These are phyloP conservation scores for Musa balbisiana DNA, from an alignment of 202 grass and related monocot species.

Conservation along the genomic window DNA sequence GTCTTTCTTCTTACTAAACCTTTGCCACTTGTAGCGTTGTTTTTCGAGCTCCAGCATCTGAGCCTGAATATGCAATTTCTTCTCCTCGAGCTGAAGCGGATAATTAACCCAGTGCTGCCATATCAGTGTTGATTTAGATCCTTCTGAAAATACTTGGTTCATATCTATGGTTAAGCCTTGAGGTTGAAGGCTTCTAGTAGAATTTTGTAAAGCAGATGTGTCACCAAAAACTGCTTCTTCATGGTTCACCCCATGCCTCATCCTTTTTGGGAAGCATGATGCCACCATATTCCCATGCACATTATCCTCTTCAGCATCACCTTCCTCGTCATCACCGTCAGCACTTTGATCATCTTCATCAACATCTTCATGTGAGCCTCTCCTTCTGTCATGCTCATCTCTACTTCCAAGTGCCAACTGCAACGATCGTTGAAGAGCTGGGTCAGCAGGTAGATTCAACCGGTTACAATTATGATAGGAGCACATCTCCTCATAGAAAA, in stretches of 20 bases:
- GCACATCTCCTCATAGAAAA: constrained; percentile 11
- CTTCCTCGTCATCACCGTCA: not conserved
- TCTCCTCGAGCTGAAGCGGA: not conserved
- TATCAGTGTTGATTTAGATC: not conserved
- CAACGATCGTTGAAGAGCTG: not conserved
- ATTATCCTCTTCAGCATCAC: not conserved
- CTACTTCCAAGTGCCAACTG: not conserved
- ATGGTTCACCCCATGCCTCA: not conserved
- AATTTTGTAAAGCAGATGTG: not conserved
- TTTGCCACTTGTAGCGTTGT: not conserved
- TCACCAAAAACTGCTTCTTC: not conserved
- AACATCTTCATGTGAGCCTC: not conserved
- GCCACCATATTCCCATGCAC: not conserved
- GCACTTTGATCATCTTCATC: constrained; percentile 8
- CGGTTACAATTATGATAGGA: constrained; percentile 1
- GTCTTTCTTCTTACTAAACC: not conserved
- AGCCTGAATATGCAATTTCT: constrained; percentile 3
- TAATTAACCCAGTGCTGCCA: not conserved
- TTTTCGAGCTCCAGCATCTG: not conserved
- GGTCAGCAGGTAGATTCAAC: not conserved
- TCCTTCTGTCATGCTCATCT: constrained; percentile 1
- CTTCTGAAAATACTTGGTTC: not conserved
- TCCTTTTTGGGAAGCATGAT: not conserved
- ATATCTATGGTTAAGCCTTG: not conserved
- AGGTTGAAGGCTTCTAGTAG: not conserved